Percentiles rank a stretch among this genome's conserved stretches.
phyloP scores from a whole-genome alignment of 2,329 filamentous ascomycete genomes.

The Elsinoe necatrix region DNA sequence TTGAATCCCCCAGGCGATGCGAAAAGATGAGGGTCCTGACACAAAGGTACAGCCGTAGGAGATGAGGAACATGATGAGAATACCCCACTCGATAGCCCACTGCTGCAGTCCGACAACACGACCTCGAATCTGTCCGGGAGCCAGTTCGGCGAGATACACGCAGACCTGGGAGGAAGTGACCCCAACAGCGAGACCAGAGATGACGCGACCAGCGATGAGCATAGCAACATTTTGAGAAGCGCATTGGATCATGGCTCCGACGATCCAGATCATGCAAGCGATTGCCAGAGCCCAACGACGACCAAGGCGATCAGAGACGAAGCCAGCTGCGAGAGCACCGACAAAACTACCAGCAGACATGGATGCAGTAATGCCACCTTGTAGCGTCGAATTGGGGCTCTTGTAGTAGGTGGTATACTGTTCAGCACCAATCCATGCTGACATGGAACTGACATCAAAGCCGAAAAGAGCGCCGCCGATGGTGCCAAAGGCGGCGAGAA shows the following conservation, averaged over 20 bases:
- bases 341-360: constrained; percentile 44
- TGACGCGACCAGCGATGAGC: constrained; percentile 60
- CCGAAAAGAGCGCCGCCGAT: constrained; percentile 63
- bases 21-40: constrained; percentile 47
- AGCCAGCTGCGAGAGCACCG: constrained; percentile 38
- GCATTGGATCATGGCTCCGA: constrained; percentile 34
- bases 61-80: constrained; percentile 54
- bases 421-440: constrained; percentile 41
- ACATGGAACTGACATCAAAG: constrained; percentile 57
- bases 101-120: constrained; percentile 58
- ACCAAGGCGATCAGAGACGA: constrained; percentile 40
- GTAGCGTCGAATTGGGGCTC: constrained; percentile 25
- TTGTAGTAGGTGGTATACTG: constrained; percentile 39
- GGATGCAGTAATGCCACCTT: constrained; percentile 40
- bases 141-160: constrained; percentile 85
- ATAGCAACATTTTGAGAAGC: constrained; percentile 33
- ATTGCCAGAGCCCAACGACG: constrained; percentile 38
- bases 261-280: constrained; percentile 38
- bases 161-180: constrained; percentile 87
- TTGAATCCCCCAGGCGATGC: constrained; percentile 52
- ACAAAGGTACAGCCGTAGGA: constrained; percentile 54
- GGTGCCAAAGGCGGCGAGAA: constrained; percentile 47
- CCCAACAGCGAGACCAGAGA: constrained; percentile 79
- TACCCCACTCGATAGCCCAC: constrained; percentile 64
- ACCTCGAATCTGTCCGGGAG: constrained; percentile 40